Percentiles rank a stretch among this genome's conserved stretches.
These are phyloP conservation scores for Capronia coronata DNA, from an alignment of 2,329 filamentous ascomycete genomes.

Conservation along the genomic window DNA sequence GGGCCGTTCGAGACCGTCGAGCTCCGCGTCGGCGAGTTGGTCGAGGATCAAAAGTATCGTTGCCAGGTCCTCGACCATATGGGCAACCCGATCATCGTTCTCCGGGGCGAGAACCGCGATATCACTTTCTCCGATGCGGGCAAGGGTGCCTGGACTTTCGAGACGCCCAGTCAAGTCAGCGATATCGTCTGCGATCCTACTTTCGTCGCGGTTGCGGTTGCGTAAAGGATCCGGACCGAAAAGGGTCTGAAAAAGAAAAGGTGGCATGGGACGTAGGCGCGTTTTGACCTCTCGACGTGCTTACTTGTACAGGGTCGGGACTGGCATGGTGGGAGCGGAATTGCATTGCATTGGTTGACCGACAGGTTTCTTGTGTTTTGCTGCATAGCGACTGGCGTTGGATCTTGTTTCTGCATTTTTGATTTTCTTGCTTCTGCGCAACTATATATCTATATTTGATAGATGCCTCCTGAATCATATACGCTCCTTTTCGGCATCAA, in stretches of 20 bases:
- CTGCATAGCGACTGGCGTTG: neutral
- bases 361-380: too few relatives aligned
- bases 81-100: constrained; percentile 18
- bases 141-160: constrained; percentile 25
- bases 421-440: too few relatives aligned
- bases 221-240: constrained; percentile 1
- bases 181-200: constrained; percentile 31
- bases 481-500: too few relatives aligned
- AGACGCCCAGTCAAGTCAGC: constrained; percentile 34
- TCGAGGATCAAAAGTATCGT: constrained; percentile 18
- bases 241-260: too few relatives aligned
- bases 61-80: constrained; percentile 22
- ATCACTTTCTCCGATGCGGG: constrained; percentile 23
- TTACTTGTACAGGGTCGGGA: too few relatives aligned
- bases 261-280: too few relatives aligned
- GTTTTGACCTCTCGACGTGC: too few relatives aligned
- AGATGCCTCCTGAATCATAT: too few relatives aligned
- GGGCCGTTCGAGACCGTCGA: constrained; percentile 24
- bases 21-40: constrained; percentile 17
- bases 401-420: too few relatives aligned
- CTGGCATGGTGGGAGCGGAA: too few relatives aligned
- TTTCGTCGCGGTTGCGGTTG: constrained; percentile 7
- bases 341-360: too few relatives aligned
- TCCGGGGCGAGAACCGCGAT: constrained; percentile 18
- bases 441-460: too few relatives aligned